Conservation (phyloP, 371 early-diverging fungal species). For the Entomophthora muscae region DNA sequence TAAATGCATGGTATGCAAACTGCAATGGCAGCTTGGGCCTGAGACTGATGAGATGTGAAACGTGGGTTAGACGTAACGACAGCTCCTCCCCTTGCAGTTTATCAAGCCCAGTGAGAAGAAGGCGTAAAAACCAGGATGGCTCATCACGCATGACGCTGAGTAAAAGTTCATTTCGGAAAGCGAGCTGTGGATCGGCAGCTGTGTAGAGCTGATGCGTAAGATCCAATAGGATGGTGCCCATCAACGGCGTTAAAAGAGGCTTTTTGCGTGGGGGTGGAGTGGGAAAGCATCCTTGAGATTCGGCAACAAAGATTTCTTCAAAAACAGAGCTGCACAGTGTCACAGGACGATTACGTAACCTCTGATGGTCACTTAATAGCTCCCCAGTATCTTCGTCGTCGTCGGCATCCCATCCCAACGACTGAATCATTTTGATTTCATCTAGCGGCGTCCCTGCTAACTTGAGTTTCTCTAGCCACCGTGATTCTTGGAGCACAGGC, state of each 20-base stretch:
- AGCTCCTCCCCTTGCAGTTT: background rate
- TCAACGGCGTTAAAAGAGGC: background rate
- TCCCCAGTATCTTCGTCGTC: constrained; percentile 16
- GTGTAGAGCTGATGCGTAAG: background rate
- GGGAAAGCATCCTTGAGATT: background rate
- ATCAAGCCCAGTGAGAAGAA: constrained; percentile 31
- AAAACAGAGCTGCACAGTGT: constrained; percentile 16
- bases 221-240: background rate
- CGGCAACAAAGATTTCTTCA: constrained; percentile 8
- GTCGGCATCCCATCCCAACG: constrained; percentile 40
- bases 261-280: background rate
- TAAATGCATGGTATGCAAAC: constrained; percentile 31
- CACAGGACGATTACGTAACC: constrained; percentile 4
- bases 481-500: constrained; percentile 36
- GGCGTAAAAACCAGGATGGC: constrained; percentile 31
- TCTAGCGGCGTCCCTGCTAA: constrained; percentile 30
- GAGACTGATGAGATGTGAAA: constrained; percentile 24
- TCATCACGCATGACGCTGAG: constrained; percentile 34
- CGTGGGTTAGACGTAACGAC: constrained; percentile 15
- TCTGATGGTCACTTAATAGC: constrained; percentile 15
- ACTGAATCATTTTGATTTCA: constrained; percentile 37
- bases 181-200: background rate
- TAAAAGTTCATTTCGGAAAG: constrained; percentile 15
- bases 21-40: constrained; percentile 27
- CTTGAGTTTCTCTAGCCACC: constrained; percentile 35